Conservation (phyloP, 2,329 filamentous ascomycete species). For the Lithohypha guttulata region DNA sequence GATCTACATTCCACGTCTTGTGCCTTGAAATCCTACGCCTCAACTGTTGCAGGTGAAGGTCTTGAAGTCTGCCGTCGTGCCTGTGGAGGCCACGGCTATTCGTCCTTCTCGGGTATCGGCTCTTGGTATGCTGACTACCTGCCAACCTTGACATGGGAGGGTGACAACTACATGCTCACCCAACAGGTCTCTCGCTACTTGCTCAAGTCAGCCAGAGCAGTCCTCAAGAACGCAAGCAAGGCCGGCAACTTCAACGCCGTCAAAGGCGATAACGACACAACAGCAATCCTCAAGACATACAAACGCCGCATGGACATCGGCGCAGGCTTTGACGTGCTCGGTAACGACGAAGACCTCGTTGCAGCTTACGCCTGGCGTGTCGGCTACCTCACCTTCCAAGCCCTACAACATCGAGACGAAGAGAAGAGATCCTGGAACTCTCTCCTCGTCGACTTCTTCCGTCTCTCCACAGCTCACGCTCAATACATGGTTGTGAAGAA, state of each 20-base stretch:
- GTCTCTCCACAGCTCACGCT: conserved; percentile 61
- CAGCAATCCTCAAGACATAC: conserved; percentile 54
- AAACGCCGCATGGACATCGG: conserved; percentile 56
- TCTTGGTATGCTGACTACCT: conserved; percentile 66
- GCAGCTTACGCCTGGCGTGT: conserved; percentile 66
- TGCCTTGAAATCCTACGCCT: conserved; percentile 62
- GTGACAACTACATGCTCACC: conserved; percentile 73
- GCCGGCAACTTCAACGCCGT: conserved; percentile 34
- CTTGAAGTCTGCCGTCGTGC: conserved; percentile 64
- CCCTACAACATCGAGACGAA: conserved; percentile 60
- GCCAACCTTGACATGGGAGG: conserved; percentile 62
- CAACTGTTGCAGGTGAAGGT: conserved; percentile 61
- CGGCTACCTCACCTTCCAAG: conserved; percentile 64
- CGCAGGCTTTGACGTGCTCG: conserved; percentile 64
- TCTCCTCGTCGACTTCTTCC: conserved; percentile 67
- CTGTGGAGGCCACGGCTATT: conserved; percentile 69
- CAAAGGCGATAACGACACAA: conserved; percentile 56
- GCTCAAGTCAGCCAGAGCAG: conserved; percentile 61
- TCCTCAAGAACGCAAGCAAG: conserved; percentile 38
- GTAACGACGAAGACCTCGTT: conserved; percentile 58
- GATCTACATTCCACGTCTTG: conserved; percentile 69
- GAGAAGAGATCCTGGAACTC: conserved; percentile 71
- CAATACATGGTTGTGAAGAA: conserved; percentile 71
- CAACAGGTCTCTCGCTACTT: conserved; percentile 70
- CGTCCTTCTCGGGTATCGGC: conserved; percentile 64